Conservation (phyloP, 2,329 filamentous ascomycete genomes). For the Hymenoscyphus fructigenus region DNA sequence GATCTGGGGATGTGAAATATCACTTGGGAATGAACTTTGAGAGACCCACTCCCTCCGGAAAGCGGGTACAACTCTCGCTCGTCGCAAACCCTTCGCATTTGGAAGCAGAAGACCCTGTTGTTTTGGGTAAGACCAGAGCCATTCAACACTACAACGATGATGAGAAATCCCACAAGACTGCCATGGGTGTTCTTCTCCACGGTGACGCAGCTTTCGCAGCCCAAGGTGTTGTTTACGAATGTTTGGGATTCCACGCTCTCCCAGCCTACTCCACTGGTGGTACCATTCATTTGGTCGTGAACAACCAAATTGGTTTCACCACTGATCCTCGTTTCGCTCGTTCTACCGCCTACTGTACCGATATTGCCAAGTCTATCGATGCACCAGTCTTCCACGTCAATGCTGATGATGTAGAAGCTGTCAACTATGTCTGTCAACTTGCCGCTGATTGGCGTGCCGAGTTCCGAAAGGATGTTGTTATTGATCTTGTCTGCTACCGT, state of each 20-base stretch:
- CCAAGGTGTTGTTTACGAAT: conserved; percentile 97
- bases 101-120: conserved; percentile 96
- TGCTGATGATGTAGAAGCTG: conserved; percentile 94
- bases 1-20: conserved; percentile 98
- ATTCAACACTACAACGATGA: conserved; percentile 99
- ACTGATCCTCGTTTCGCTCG: conserved; percentile 96
- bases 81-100: conserved; percentile 98
- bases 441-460: conserved; percentile 97
- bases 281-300: conserved; percentile 94
- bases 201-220: conserved; percentile 96
- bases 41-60: conserved; percentile 94
- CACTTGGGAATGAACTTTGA: conserved; percentile 99
- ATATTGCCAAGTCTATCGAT: conserved; percentile 98
- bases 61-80: conserved; percentile 97
- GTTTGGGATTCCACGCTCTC: conserved; percentile 93
- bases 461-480: conserved; percentile 97
- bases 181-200: conserved; percentile 94
- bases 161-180: conserved; percentile 81
- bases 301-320: conserved; percentile 99
- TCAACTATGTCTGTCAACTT: conserved; percentile 97
- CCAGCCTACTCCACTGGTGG: conserved; percentile 96
- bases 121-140: conserved; percentile 93
- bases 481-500: conserved; percentile 98
- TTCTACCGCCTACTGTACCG: conserved; percentile 97
- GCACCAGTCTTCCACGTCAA: conserved; percentile 99